Conservation (phyloP, 192 early-diverging fungal species). For the Linnemannia zychae region DNA sequence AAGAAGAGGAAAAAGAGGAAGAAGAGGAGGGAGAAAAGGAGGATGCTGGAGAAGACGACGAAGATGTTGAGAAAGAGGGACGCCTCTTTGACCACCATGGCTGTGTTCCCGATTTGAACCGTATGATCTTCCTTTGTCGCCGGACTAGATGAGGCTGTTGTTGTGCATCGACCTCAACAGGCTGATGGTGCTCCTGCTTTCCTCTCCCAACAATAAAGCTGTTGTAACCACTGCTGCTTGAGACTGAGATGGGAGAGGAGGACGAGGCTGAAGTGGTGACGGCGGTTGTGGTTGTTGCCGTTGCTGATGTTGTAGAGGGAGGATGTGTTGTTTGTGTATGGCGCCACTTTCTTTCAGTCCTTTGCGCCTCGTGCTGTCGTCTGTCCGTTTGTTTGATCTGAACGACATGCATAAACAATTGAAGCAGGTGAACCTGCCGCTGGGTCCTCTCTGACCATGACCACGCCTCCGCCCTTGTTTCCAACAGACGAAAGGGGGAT, state of each 20-base stretch:
- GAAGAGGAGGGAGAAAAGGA: conserved; percentile 7
- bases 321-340: background rate
- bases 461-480: conserved; percentile 27
- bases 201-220: background rate
- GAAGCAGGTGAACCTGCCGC: conserved; percentile 38
- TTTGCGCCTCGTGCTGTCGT: background rate
- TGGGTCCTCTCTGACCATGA: conserved; percentile 34
- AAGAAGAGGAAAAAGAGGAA: background rate
- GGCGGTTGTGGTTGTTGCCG: background rate
- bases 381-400: conserved; percentile 28
- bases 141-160: background rate
- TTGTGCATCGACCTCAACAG: background rate
- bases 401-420: conserved; percentile 24
- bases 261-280: background rate
- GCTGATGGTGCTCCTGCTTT: background rate
- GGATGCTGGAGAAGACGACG: background rate
- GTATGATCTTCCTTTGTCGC: background rate
- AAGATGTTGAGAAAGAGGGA: background rate
- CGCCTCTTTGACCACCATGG: conserved; percentile 32
- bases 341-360: background rate
- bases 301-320: background rate
- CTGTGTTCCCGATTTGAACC: conserved; percentile 17
- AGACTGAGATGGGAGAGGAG: background rate
- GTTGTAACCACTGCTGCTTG: background rate
- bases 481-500: conserved; percentile 45